phyloP scores from a whole-genome alignment of 2,329 filamentous ascomycete genomes.

The Talaromyces sp. region DNA sequence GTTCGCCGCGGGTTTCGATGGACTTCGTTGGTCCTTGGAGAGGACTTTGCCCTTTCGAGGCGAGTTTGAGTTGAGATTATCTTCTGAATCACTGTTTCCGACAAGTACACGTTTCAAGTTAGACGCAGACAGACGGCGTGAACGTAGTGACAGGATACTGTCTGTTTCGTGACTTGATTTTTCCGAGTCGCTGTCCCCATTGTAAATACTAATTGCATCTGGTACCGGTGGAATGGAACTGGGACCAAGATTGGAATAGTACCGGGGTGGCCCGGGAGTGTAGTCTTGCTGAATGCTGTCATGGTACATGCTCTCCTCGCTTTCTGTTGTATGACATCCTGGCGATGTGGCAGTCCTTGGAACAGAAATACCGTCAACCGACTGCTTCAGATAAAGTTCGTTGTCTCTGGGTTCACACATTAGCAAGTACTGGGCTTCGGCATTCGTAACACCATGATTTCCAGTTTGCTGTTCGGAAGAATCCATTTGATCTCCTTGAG shows the following conservation, averaged over 20 bases:
- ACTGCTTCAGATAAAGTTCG: not conserved
- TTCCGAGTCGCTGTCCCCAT: constrained; percentile 3
- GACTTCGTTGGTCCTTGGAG: not conserved
- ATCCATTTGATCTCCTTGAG: not conserved
- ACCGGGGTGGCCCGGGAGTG: not conserved
- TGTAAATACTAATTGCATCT: not conserved
- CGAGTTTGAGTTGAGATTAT: not conserved
- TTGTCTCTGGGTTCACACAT: not conserved
- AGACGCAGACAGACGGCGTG: not conserved
- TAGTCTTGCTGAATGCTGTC: not conserved
- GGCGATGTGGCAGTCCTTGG: not conserved
- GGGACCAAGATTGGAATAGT: constrained; percentile 9
- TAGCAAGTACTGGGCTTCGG: not conserved
- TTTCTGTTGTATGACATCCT: not conserved
- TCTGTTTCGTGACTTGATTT: not conserved
- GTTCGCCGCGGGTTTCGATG: not conserved
- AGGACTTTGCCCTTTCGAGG: not conserved
- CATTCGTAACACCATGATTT: not conserved
- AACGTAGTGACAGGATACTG: not conserved
- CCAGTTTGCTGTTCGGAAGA: not conserved
- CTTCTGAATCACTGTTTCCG: not conserved
- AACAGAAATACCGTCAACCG: not conserved
- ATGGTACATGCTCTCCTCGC: not conserved
- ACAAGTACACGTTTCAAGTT: not conserved
- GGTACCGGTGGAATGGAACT: constrained; percentile 1